A percentile compares a stretch with the other conserved stretches of the same genome.
Conservation (phyloP, 768 basidiomycete species). For the Tylopilus vinaceipallidus region DNA sequence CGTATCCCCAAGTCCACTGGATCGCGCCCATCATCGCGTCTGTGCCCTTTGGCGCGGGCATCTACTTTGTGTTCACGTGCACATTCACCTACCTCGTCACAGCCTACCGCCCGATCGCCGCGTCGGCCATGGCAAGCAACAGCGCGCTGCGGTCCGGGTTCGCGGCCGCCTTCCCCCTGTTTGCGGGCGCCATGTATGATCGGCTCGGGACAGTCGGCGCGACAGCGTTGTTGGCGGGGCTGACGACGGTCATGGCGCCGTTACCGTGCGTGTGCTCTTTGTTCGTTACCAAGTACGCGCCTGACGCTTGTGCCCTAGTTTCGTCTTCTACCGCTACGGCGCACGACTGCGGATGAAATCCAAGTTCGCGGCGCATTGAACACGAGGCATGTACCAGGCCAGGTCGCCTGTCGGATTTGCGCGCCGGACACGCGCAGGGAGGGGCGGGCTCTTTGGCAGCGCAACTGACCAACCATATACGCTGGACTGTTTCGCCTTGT, state of each 20-base stretch:
- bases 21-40: slow-evolving; percentile 46
- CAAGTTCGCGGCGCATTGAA: slow-evolving; percentile 36
- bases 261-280: slow-evolving; percentile 44
- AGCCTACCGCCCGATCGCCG: slow-evolving; percentile 49
- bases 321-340: slow-evolving; percentile 48
- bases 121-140: slow-evolving; percentile 71
- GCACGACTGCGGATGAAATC: slow-evolving; percentile 43
- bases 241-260: slow-evolving; percentile 60
- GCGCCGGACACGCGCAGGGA: too few species aligned
- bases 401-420: too few species aligned
- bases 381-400: too few species aligned
- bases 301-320: slow-evolving; percentile 30
- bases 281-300: not conserved
- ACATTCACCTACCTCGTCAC: slow-evolving; percentile 61
- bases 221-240: slow-evolving; percentile 65
- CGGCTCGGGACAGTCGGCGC: slow-evolving; percentile 67
- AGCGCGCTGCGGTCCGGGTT: slow-evolving; percentile 45
- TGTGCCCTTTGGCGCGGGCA: slow-evolving; percentile 51
- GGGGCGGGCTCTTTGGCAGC: too few species aligned
- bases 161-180: slow-evolving; percentile 52
- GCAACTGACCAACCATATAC: too few species aligned
- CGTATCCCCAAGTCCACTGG: slow-evolving; percentile 46
- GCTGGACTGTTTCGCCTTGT: too few species aligned
- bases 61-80: slow-evolving; percentile 63
- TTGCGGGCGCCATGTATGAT: slow-evolving; percentile 50